Evolutionary conservation across 805 yeast species (phyloP), one percentile per base, ranked within the genome.

Genomic region (Saturnispora saitoi): DNA sequence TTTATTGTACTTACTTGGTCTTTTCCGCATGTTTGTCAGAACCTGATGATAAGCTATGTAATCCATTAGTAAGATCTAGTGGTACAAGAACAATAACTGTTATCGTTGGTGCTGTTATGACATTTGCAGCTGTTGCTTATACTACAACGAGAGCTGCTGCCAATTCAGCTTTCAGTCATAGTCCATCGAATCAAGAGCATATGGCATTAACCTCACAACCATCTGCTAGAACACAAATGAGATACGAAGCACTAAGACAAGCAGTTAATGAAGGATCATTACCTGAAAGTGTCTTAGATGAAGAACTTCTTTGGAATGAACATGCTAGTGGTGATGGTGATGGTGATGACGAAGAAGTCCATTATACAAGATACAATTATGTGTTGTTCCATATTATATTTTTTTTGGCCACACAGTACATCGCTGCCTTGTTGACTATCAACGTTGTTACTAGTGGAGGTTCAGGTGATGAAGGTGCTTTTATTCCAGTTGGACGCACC

Each of bases 101-200:
- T 48, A 77, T 93, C 1, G 61, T 93, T 47, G 98, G 98, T 15
- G 96, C 98, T 0, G 68, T 89, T 15, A 89, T 95, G 70, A 93
- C 99, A 0, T 88, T 93, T 60, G 73, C 87, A 46, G 97, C 99
- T 0, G 86, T 93, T 54, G 97, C 97, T 0, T 95, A 93, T 63
- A 93, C 99, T 2, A 93, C 99, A 0, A 89, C 96, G 1, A 77
- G 98, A 54, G 99, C 98, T 0, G 99, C 97, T 4, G 89, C 91
- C 2, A 81, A 81, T 51, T 78, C 86, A 12, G 80, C 83, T 1
- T 77, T 80, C 70, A 66, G 76, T 64, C 75, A 77, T 49, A 50
- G 50, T 20, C 51, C 54, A 42, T 54, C 56, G 43, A 45, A 32
- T 4, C 70, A 64, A 44, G 70, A 71, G 56, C 75, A 70, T 51